Percentiles rank a stretch among this genome's conserved stretches.
Conservation (phyloP, 768 basidiomycete genomes). For the Rhodotorula graminis region DNA sequence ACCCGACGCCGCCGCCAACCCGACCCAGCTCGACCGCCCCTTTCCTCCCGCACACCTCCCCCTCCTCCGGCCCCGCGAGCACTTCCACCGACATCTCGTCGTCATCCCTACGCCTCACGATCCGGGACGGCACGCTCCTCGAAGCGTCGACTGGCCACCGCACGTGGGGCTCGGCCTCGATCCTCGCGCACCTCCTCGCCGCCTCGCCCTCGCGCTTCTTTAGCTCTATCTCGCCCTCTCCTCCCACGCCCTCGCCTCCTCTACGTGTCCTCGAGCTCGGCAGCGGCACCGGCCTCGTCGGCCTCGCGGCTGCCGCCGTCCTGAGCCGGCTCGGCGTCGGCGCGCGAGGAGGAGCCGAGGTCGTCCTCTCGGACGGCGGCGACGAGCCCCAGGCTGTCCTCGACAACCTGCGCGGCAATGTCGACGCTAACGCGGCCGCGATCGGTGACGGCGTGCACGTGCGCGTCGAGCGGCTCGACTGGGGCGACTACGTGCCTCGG, state of each 20-base stretch:
- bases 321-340: constrained; percentile 38
- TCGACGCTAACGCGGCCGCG: constrained; percentile 54
- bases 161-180: constrained; percentile 76
- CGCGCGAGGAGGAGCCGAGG: constrained; percentile 34
- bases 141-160: constrained; percentile 66
- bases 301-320: constrained; percentile 60
- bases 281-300: constrained; percentile 77
- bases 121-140: constrained; percentile 63
- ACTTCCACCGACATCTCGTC: constrained; percentile 52
- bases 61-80: constrained; percentile 52
- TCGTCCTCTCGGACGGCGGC: constrained; percentile 62
- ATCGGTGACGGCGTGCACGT: constrained; percentile 43
- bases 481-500: constrained; percentile 50
- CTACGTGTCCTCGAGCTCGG: constrained; percentile 70
- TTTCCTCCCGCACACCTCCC: constrained; percentile 45
- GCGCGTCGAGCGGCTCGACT: constrained; percentile 59
- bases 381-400: constrained; percentile 63
- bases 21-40: constrained; percentile 57
- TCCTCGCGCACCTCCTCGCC: constrained; percentile 56
- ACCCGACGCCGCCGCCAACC: constrained; percentile 49
- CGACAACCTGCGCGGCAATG: constrained; percentile 61
- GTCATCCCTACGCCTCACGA: constrained; percentile 51
- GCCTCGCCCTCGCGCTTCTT: constrained; percentile 46
- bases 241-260: constrained; percentile 44
- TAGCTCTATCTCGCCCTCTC: neutral